Evolutionary conservation across 2,329 filamentous ascomycete genomes (phyloP).

Genomic region (Stachybotrys echinatus): DNA sequence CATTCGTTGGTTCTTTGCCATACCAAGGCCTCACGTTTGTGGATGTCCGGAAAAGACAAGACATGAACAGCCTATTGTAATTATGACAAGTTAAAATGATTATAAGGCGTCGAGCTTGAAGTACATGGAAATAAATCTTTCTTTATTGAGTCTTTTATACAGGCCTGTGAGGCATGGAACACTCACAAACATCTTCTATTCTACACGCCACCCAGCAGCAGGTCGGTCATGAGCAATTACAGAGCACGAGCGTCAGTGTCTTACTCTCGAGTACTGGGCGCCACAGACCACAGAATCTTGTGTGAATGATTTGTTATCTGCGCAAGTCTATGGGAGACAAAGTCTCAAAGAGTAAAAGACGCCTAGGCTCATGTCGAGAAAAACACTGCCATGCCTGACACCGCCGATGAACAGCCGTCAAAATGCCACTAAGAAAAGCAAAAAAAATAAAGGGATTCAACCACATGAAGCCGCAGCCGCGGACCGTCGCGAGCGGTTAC

Average conservation of each 20-base stretch:
- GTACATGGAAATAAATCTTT: too few species aligned
- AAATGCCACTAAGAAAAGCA: constrained; percentile 15
- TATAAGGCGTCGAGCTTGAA: too few species aligned
- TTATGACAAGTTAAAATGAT: too few species aligned
- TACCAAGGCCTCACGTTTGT: too few species aligned
- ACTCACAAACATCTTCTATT: background rate
- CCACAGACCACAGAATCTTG: background rate
- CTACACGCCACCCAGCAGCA: background rate
- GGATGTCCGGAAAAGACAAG: too few species aligned
- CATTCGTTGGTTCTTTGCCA: too few species aligned
- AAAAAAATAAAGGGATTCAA: constrained; percentile 15
- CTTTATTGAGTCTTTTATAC: background rate
- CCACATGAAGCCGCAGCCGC: constrained; percentile 16
- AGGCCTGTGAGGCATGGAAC: background rate
- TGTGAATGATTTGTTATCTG: constrained; percentile 23
- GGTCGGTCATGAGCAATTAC: background rate
- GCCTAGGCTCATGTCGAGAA: constrained; percentile 17
- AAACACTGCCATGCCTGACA: constrained; percentile 24
- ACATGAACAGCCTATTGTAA: too few species aligned
- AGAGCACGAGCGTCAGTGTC: background rate
- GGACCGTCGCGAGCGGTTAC: constrained; percentile 26
- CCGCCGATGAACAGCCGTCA: constrained; percentile 16
- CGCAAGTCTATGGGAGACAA: constrained; percentile 27
- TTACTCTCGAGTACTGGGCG: background rate
- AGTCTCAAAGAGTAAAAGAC: constrained; percentile 20